Base-by-base conservation (phyloP, 768 basidiomycete species). In the Pilatotrama ljubarskyi region DNA sequence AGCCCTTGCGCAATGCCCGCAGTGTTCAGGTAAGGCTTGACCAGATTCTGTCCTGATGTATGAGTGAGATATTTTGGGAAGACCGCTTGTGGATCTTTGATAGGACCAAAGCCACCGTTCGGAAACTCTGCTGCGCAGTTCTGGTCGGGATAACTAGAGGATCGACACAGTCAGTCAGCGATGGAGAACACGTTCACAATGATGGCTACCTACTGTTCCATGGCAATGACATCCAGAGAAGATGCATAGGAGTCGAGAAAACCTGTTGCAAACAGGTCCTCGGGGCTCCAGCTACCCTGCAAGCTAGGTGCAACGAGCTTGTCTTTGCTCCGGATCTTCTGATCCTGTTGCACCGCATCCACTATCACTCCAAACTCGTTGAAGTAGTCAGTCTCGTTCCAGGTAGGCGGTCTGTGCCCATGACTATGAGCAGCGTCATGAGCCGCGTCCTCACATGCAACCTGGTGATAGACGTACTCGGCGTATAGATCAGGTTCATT, bases 401-500 rank as follows among this genome's bases (percentile, higher is more conserved):
- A 80, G 38, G 68, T 66, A 0, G 52, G 57, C 0, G 68, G 55
- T 18, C 78, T 72, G 44, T 76, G 76, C 13, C 73, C 70, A 61
- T 78, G 77, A 36, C 74, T 75, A 35, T 38, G 3, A 15, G 14
- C 9, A 8, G 8, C 9, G 8, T 5, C 18, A 36, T 51, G 8
- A 51, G 50, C n/a, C n/a, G n/a, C n/a, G n/a, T n/a, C n/a, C n/a
- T n/a, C n/a, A n/a, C n/a, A n/a, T n/a, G n/a, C n/a, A n/a, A n/a
- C n/a, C n/a, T n/a, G n/a, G 11, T 25, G 6, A 6, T 4, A 5
- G 36, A 3, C 63, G 25, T 32, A 68, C 69, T 32, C 38, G 51
- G 77, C 73, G 63, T 87, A 93, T 63, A 91, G 80, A 75, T 93
- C 90, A 15, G 90, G 90, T 72, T 92, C 90, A 68, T 92, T 91